Percentiles rank a stretch among this genome's conserved stretches.
Evolutionary conservation across 148 eudicot species (phyloP).

Genomic region (Heliosperma pusillum): DNA sequence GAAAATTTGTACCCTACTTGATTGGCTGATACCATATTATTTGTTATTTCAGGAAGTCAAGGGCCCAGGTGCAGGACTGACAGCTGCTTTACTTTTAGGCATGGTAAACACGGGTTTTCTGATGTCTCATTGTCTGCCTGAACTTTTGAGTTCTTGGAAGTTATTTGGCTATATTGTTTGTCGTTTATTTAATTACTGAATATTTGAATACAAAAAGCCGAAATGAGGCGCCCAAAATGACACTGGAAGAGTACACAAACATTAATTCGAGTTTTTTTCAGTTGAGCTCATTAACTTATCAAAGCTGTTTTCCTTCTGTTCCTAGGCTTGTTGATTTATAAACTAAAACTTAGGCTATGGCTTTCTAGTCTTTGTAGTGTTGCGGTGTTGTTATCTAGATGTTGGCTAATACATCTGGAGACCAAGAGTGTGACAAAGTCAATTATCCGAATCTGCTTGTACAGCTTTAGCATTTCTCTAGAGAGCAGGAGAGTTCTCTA

Average conservation of each 20-base stretch:
- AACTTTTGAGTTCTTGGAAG: slow-evolving; percentile 8
- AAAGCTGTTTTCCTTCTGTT: too few species aligned
- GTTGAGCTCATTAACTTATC: background rate
- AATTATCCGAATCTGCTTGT: too few species aligned
- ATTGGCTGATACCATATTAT: slow-evolving; percentile 16
- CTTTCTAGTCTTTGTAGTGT: too few species aligned
- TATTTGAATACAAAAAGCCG: background rate
- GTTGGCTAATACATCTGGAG: too few species aligned
- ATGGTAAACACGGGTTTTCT: slow-evolving; percentile 52
- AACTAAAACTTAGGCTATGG: too few species aligned
- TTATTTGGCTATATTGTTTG: background rate
- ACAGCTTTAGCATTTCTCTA: too few species aligned
- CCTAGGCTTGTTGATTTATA: too few species aligned
- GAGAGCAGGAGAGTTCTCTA: too few species aligned
- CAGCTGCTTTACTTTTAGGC: slow-evolving; percentile 88
- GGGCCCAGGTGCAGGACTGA: slow-evolving; percentile 91
- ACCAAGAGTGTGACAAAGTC: too few species aligned
- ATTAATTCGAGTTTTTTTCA: background rate
- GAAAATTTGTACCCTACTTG: background rate
- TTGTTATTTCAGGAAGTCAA: slow-evolving; percentile 67
- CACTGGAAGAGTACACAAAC: background rate
- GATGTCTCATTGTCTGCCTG: background rate
- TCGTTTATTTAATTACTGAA: background rate
- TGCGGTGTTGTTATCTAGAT: too few species aligned
- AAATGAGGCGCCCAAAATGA: background rate